A percentile compares a stretch with the other conserved stretches of the same genome.
phyloP scores from a whole-genome alignment of 495 filamentous ascomycete genomes.

The Tuber borchii region DNA sequence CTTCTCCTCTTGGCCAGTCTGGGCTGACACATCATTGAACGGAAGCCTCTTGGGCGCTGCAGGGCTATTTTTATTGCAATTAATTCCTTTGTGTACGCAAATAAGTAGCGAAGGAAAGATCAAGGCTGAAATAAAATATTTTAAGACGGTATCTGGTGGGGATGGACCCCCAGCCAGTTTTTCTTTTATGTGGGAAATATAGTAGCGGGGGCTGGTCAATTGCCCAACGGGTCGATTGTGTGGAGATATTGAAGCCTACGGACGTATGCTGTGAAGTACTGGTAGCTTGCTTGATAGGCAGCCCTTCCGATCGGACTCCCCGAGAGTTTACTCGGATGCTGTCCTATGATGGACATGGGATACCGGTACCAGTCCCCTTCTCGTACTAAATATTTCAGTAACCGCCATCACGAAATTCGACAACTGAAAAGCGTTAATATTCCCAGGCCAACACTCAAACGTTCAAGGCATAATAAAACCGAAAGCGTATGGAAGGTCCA shows the following conservation, averaged over 20 bases:
- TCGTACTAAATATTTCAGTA: background rate
- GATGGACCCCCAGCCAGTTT: background rate
- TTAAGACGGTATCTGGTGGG: background rate
- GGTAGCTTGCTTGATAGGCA: background rate
- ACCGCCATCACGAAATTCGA: background rate
- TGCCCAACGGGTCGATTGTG: background rate
- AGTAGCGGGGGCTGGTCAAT: background rate
- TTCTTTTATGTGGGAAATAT: background rate
- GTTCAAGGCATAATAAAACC: background rate
- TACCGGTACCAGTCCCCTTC: background rate
- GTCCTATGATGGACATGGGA: background rate
- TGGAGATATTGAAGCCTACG: background rate
- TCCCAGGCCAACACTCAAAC: too few relatives aligned
- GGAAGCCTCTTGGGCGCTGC: background rate
- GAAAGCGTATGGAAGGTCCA: background rate
- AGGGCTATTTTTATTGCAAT: background rate
- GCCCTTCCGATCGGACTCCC: background rate
- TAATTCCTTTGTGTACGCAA: background rate
- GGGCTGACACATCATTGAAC: background rate
- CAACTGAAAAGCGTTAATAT: background rate
- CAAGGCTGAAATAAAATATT: background rate
- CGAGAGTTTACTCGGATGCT: background rate
- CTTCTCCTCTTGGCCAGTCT: background rate
- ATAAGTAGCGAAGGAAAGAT: background rate
- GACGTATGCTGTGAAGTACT: background rate